Evolutionary conservation across 306 rosid genomes (phyloP).

Genomic region (Cucumis melo): DNA sequence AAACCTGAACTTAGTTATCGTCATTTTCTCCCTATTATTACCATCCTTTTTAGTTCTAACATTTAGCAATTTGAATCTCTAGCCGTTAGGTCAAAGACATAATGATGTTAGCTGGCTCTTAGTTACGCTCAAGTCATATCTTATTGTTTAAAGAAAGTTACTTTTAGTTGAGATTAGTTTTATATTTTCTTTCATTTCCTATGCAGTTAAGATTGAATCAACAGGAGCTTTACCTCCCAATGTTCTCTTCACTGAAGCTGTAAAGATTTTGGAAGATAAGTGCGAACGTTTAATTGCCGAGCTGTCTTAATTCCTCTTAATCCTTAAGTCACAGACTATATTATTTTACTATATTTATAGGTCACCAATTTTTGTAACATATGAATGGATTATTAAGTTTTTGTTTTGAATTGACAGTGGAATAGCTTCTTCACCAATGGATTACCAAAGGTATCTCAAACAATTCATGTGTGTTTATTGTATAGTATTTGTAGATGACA

Average conservation of each 20-base stretch:
- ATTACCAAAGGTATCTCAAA: too few relatives aligned
- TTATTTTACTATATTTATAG: neutral
- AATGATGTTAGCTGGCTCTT: neutral
- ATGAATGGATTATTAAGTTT: too few relatives aligned
- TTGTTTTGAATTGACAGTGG: neutral
- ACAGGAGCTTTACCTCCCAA: slow-evolving; percentile 85
- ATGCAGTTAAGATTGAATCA: slow-evolving; percentile 70
- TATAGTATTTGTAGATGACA: neutral
- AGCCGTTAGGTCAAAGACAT: neutral
- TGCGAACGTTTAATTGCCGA: slow-evolving; percentile 79
- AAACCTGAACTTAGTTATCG: too few relatives aligned
- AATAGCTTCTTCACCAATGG: neutral
- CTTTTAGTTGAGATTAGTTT: neutral
- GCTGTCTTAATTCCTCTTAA: slow-evolving; percentile 39
- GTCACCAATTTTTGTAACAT: neutral
- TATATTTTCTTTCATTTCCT: neutral
- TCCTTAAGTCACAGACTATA: neutral
- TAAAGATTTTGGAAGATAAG: slow-evolving; percentile 88
- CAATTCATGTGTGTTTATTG: too few relatives aligned
- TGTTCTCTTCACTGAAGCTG: slow-evolving; percentile 72
- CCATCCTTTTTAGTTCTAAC: too few relatives aligned
- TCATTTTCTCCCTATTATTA: too few relatives aligned
- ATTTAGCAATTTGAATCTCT: neutral
- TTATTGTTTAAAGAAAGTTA: neutral
- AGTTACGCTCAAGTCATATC: neutral